phyloP scores from a whole-genome alignment of 2,329 filamentous ascomycete genomes.

The Fonsecaea pedrosoi region DNA sequence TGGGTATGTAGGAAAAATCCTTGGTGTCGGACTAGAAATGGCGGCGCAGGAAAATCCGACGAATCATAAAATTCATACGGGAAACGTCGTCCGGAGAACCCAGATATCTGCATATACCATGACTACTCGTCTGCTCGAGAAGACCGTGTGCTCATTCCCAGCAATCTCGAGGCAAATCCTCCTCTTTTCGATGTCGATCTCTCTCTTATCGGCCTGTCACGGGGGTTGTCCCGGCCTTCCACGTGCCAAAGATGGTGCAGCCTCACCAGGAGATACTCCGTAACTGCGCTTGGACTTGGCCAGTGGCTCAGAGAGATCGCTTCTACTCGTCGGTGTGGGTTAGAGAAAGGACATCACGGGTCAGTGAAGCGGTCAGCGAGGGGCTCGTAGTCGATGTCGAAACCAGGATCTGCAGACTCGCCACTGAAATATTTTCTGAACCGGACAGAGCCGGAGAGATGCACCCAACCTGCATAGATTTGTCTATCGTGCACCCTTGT shows the following conservation, averaged over 20 bases:
- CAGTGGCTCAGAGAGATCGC: neutral
- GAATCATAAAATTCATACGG: slow-evolving; percentile 28
- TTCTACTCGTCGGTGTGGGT: neutral
- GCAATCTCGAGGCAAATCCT: slow-evolving; percentile 6
- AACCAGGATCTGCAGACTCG: slow-evolving; percentile 17
- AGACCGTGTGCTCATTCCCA: slow-evolving; percentile 3
- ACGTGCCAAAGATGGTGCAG: slow-evolving; percentile 6
- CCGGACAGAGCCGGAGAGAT: neutral
- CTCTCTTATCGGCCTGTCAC: neutral
- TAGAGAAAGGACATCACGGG: neutral
- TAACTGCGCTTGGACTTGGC: neutral
- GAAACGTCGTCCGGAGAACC: slow-evolving; percentile 14
- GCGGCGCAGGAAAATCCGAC: slow-evolving; percentile 13
- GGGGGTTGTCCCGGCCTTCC: neutral
- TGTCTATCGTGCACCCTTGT: neutral
- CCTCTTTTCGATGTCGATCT: slow-evolving; percentile 1
- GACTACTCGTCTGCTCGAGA: no score
- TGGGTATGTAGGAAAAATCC: slow-evolving; percentile 17
- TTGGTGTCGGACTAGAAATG: slow-evolving; percentile 12
- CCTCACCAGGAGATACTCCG: neutral
- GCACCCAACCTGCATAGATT: neutral
- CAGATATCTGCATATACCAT: slow-evolving; percentile 1
- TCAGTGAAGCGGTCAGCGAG: neutral
- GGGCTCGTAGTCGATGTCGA: neutral
- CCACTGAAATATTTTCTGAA: neutral